Evolutionary conservation across 208 protist genomes (phyloP).

Genomic region (Novymonas esmeraldas): DNA sequence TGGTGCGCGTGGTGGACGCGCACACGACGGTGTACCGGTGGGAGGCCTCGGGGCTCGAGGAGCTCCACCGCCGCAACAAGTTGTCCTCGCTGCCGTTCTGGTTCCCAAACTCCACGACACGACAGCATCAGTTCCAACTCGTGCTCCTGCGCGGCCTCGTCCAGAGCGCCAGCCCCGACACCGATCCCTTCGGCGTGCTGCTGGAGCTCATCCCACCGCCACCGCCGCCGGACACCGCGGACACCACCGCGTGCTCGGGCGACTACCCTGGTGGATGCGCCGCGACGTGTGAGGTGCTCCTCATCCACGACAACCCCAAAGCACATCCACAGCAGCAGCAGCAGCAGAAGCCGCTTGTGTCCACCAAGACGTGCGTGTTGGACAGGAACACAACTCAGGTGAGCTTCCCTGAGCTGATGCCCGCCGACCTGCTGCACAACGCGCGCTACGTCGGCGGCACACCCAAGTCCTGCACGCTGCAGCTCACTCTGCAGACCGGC

Average conservation of each 20-base stretch:
- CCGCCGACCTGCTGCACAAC: conserved; percentile 34
- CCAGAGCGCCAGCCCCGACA: conserved; percentile 13
- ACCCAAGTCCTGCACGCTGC: conserved; percentile 34
- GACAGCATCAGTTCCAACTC: conserved; percentile 69
- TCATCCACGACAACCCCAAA: neutral
- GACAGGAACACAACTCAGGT: conserved; percentile 36
- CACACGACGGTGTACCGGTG: conserved; percentile 59
- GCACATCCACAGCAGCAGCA: neutral
- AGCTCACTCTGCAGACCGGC: conserved; percentile 61
- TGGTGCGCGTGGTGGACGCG: conserved; percentile 57
- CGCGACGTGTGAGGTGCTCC: conserved; percentile 53
- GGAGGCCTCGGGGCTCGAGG: conserved; percentile 36
- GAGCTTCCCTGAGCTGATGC: conserved; percentile 59
- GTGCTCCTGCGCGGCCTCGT: conserved; percentile 72
- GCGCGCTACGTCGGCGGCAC: conserved; percentile 39
- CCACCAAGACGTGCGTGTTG: conserved; percentile 34
- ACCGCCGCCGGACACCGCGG: neutral
- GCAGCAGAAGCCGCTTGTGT: conserved; percentile 23
- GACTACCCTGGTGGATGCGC: conserved; percentile 55
- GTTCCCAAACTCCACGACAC: conserved; percentile 56
- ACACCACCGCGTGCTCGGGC: neutral
- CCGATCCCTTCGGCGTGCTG: conserved; percentile 60
- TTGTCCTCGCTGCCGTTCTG: conserved; percentile 81
- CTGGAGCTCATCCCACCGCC: conserved; percentile 73
- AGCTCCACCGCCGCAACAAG: conserved; percentile 81